These are phyloP conservation scores for Tricholoma hemisulphureum DNA, from an alignment of 768 basidiomycete genomes.

Conservation along the genomic window DNA sequence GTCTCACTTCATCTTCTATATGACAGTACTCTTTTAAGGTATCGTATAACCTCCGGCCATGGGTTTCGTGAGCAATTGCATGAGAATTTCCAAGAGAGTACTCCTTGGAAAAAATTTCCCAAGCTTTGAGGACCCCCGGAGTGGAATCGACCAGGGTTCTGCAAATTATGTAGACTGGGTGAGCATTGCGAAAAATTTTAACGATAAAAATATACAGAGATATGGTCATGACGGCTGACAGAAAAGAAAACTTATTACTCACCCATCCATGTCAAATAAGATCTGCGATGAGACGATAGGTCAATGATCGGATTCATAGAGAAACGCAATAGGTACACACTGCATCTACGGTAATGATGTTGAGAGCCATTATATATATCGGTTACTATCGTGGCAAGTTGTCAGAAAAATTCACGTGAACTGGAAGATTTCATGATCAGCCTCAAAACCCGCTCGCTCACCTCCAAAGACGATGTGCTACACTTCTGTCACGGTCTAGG, in stretches of 20 bases:
- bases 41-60: constrained; percentile 76
- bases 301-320: background rate
- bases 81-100: constrained; percentile 53
- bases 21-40: constrained; percentile 69
- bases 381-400: too few relatives aligned
- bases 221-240: background rate
- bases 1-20: constrained; percentile 53
- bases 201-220: background rate
- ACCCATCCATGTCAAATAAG: constrained; percentile 74
- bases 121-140: constrained; percentile 76
- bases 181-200: background rate
- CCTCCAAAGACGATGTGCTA: background rate
- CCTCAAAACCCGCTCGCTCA: background rate
- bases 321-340: constrained; percentile 34
- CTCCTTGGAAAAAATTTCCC: constrained; percentile 66
- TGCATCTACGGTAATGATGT: constrained; percentile 47
- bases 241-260: constrained; percentile 19
- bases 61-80: constrained; percentile 55
- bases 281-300: constrained; percentile 36
- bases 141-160: constrained; percentile 83
- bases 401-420: too few relatives aligned
- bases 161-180: background rate
- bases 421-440: too few relatives aligned
- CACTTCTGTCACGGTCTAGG: background rate
- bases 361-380: constrained; percentile 26